Evolutionary conservation across 1,139 yeast genomes (phyloP), one percentile per base, ranked within the genome.

Genomic region (Yamadazyma kanchanaburiensis): DNA sequence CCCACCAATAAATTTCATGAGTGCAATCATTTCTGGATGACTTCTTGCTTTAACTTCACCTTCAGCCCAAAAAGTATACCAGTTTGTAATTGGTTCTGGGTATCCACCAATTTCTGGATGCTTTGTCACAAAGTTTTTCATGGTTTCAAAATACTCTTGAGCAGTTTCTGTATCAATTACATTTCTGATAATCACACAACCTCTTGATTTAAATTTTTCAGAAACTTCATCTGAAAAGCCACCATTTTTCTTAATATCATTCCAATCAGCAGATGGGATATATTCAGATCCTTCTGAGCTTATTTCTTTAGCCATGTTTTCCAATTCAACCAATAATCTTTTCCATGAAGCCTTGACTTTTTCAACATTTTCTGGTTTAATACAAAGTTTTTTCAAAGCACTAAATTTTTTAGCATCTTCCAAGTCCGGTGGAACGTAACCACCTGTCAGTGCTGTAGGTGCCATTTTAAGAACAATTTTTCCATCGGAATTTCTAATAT

Each of bases 41-140:
- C 64, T 51, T 28, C 77, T 49, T 3, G 73, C 73, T 34, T 50
- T 48, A 2, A 60, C 48, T 42, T 70, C 73, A 3, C 67, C 49
- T 35, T 58, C 53, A 5, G 70, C 51, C 75, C 75, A 70, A 39
- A 62, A 65, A 12, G 66, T 49, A 44, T 54, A 51, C 64, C 51
- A 49, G 5, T 47, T 52, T 38, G 41, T 59, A 4, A 30, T 24
- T 45, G 58, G 57, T 9, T 44, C 42, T 2, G 73, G 70, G 26
- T 44, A 52, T 0, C 67, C 68, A 5, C 53, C 53, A 3, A 60
- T 48, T 35, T 55, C 55, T 4, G 58, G 60, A 30, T 60, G 54
- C 3, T 45, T 46, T 14, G 42, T 37, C 24, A 53, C 47, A 28
- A 51, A 53, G 6, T 44, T 45, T 10, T 34, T 35, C 33, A 51